Base-by-base conservation (phyloP, 441 rosid species). In the Pelargonium myrrhifolium region DNA sequence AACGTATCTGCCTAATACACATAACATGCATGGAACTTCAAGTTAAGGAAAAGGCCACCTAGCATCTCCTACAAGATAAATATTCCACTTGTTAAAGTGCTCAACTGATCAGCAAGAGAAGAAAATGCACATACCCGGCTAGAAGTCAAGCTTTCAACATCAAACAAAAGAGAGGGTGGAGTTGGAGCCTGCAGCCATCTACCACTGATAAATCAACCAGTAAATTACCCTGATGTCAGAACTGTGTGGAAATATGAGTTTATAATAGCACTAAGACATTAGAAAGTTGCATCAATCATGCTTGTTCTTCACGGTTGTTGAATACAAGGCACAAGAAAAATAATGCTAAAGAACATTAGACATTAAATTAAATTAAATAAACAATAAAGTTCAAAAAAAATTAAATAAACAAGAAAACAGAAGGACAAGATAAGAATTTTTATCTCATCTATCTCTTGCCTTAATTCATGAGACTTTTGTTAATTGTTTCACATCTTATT, bases 131-230 rank as follows among this genome's bases (percentile, higher is more conserved):
- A 65, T 83, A 93, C 96, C 85, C 75, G 82, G 85, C 96, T 87
- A 62, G 99, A 93, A 74, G 66, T 75, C 73, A 82, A 83, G 83
- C 97, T 93, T 22, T 91, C 99, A 15, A 75, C 87, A 78, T 94
- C 96, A 64, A 71, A 80, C 59, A 84, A 72, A 62, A 76, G 90
- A 26, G 97, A 81, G 79, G 78, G 80, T 68, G 92, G 87, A 79
- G 79, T 77, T 55, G 89, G 68, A 79, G 88, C 76, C 70, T 85
- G 87, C 58, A 83, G 60, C 99, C 92, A 91, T 72, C 90, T 92
- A 76, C 92, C 96, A 81, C 99, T 93, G 90, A 85, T 81, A 85
- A 84, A 93, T 89, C 84, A 90, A 86, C 85, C 90, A 89, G 88
- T 78, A 93, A 88, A 86, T 78, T 74, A 86, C 63, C 90, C 88